Conservation (phyloP, 1,284 basidiomycete genomes). For the Austroboletus olivaceoglutinosus region DNA sequence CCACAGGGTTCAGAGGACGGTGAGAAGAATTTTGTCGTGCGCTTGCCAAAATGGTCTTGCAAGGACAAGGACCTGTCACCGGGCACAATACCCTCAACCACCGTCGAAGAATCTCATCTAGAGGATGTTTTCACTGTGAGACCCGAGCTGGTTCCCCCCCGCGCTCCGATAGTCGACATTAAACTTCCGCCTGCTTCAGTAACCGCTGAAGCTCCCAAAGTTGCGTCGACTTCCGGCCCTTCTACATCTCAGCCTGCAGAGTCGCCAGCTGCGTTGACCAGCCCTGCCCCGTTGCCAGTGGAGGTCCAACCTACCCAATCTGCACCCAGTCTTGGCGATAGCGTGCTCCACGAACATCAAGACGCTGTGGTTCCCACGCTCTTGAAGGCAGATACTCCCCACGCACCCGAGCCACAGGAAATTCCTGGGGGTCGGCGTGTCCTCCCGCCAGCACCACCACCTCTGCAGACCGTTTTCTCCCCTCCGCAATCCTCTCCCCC, state of each 20-base stretch:
- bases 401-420: constrained; percentile 21
- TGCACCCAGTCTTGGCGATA: constrained; percentile 8
- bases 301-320: constrained; percentile 14
- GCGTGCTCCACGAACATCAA: constrained; percentile 28
- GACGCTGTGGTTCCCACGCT: constrained; percentile 26
- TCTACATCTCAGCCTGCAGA: constrained; percentile 9
- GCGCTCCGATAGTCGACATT: constrained; percentile 34
- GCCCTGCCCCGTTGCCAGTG: constrained; percentile 5
- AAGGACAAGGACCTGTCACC: constrained; percentile 32
- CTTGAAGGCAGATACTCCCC: constrained; percentile 31
- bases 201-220: not conserved
- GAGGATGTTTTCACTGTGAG: constrained; percentile 59
- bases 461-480: constrained; percentile 59
- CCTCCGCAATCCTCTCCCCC: constrained; percentile 53
- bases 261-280: constrained; percentile 6
- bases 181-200: constrained; percentile 17
- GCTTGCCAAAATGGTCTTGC: constrained; percentile 45
- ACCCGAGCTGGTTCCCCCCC: constrained; percentile 39
- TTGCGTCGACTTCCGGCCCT: constrained; percentile 5
- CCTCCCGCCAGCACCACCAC: constrained; percentile 46
- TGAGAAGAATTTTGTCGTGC: constrained; percentile 52
- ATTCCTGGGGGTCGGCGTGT: constrained; percentile 17
- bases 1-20: constrained; percentile 37
- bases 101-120: constrained; percentile 41
- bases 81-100: constrained; percentile 29